phyloP scores from a whole-genome alignment of 176 grass and related monocot species.

The Raddia distichophylla region DNA sequence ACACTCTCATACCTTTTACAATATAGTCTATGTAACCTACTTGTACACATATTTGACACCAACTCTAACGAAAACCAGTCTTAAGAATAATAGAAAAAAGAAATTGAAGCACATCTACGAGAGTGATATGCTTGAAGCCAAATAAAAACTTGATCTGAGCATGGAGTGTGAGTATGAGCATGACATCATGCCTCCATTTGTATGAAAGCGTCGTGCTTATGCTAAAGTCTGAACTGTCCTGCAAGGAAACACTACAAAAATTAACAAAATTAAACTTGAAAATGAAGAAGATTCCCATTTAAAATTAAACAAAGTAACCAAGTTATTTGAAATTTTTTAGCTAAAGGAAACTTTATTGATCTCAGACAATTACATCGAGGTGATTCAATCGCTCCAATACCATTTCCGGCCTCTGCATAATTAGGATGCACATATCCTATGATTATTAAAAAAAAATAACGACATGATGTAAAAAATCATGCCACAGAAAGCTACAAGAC shows the following conservation, averaged over 20 bases:
- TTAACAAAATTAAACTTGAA: not conserved
- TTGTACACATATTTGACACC: too few species aligned
- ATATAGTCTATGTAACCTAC: too few species aligned
- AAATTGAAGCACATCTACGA: not conserved
- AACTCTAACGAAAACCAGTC: not conserved
- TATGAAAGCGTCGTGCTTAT: not conserved
- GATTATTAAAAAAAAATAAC: too few species aligned
- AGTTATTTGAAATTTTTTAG: not conserved
- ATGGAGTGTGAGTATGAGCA: slow-evolving; percentile 6
- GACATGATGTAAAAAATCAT: too few species aligned
- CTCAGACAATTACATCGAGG: too few species aligned
- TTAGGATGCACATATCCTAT: too few species aligned
- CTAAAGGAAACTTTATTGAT: too few species aligned
- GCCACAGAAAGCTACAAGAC: too few species aligned
- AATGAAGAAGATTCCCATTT: not conserved
- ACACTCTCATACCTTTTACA: too few species aligned
- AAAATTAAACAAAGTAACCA: not conserved
- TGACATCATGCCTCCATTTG: not conserved
- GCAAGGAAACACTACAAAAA: not conserved
- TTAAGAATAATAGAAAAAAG: not conserved
- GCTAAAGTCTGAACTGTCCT: not conserved
- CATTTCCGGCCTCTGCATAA: too few species aligned
- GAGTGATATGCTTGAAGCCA: not conserved
- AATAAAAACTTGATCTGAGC: not conserved
- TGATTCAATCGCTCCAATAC: too few species aligned